Base-by-base conservation (phyloP, 148 eudicot species). In the Vaccinium corymbosum region DNA sequence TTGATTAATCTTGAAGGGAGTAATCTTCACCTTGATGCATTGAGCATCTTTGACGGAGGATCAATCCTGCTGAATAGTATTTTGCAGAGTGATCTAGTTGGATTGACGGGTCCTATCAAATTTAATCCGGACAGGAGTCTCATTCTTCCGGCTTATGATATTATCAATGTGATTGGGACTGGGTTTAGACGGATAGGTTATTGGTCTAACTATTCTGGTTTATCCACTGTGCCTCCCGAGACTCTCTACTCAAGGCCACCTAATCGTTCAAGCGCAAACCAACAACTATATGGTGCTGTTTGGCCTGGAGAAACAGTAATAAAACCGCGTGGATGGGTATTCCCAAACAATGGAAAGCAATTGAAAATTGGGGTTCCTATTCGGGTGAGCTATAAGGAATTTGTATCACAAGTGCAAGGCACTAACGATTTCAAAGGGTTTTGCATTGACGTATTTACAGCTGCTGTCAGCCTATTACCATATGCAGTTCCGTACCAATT, bases 321-420 rank as follows among this genome's bases (percentile, higher is more conserved):
- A 19, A 84, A 79, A 32, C 99, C 99, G 72, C 97, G 99, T 85
- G 99, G 99, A 53, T 97, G 99, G 97, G 95, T 93, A 85, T 97
- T 97, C 86, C 98, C 99, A 22, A 93, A 88, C 81, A 92, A 90
- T 66, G 99, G 99, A 81, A 88, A 86, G 87, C 90, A 66, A 56
- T 55, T 97, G 86, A 92, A 77, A 80, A 93, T 97, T 83, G 99
- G 93, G 52, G 97, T 97, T 76, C 99, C 99, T 19, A 81, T 61
- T 76, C 92, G 99, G 6, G 94, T 86, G 46, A 91, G 95, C 87
- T 97, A 89, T 73, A 75, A 83, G 86, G 99, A 94, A 83, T 94
- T 93, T 88, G 97, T 95, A 86, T 92, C 99, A 35, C 92, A 76
- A 80, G 91, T 86, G 53, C 83, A 76, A 29, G 98, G 87, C 72